Conservation (phyloP, 495 filamentous ascomycete species). For the Penicillium malachiteum region DNA sequence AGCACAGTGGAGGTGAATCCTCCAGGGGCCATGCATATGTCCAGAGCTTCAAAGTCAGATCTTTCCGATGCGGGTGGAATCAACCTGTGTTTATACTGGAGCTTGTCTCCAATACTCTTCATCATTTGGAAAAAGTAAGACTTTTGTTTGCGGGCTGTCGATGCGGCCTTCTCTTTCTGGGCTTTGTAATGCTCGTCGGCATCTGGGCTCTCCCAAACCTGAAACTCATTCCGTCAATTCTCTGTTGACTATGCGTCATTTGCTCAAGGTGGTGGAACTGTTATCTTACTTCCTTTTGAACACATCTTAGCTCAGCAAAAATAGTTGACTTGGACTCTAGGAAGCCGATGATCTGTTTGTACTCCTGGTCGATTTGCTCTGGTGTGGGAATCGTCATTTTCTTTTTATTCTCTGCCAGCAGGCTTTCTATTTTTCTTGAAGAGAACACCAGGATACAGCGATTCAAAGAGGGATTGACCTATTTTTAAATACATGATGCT, state of each 20-base stretch:
- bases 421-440: background rate
- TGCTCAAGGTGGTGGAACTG: background rate
- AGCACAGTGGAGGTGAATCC: background rate
- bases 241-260: background rate
- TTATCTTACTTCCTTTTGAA: background rate
- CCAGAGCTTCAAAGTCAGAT: constrained; percentile 2
- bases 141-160: background rate
- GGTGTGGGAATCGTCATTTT: background rate
- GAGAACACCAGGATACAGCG: too few species aligned
- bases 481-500: too few species aligned
- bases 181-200: background rate
- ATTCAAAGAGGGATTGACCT: too few species aligned
- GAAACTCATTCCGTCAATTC: background rate
- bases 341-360: background rate
- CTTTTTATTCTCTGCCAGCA: background rate
- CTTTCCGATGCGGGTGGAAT: constrained; percentile 1
- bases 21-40: constrained; percentile 10
- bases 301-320: background rate
- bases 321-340: background rate
- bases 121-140: constrained; percentile 5
- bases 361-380: background rate
- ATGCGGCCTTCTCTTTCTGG: background rate
- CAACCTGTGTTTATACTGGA: background rate
- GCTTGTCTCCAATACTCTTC: constrained; percentile 6
- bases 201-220: background rate